Base-by-base conservation (phyloP, 495 filamentous ascomycete species). In the Ascodesmis nigricans region DNA sequence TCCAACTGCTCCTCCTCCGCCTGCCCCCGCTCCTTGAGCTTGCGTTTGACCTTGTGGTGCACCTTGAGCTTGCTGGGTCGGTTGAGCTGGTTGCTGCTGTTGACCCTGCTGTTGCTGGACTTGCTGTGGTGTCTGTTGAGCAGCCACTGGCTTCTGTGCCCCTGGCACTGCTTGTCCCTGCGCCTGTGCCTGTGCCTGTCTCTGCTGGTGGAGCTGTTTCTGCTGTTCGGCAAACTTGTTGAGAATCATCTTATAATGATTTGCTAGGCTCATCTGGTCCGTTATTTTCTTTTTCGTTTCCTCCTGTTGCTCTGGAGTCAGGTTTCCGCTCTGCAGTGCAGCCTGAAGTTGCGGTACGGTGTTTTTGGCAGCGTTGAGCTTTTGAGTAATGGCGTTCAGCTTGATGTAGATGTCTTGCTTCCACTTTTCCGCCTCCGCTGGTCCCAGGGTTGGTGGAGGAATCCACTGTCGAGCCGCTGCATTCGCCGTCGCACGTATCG, bases 81-180 rank as follows among this genome's bases (percentile, higher is more conserved):
- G 35, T 24, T 37, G 23, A 23, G 10, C 24, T 24, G 16, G 29
- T 10, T 11, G 16, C 24, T 41, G 45, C 11, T 26, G 38, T 30
- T 48, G 44, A 21, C 36, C 29, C 19, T 35, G 40, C 18, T 36
- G 44, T 13, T 23, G 46, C 16, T 41, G 44, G 15, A n/a, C 20
- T 13, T 31, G 27, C 18, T 38, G 37, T 22, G 32, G 34, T 13
- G 26, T 25, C 28, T 38, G 35, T 28, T 44, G 46, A 18, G 50
- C 4, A 31, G 36, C 25, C 43, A 35, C 29, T 45, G 27, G 16
- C 17, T 40, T 31, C 9, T 38, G 39, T 27, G 55, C 43, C 11
- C 39, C 24, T 58, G 56, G 5, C 39, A 31, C 21, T 40, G 40
- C 28, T 51, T 51, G 52, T 1, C 29, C 33, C 28, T 55, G 52